Percentiles rank a stretch among this genome's conserved stretches.
Conservation (phyloP, 306 rosid species). For the Lithocarpus polystachyus region DNA sequence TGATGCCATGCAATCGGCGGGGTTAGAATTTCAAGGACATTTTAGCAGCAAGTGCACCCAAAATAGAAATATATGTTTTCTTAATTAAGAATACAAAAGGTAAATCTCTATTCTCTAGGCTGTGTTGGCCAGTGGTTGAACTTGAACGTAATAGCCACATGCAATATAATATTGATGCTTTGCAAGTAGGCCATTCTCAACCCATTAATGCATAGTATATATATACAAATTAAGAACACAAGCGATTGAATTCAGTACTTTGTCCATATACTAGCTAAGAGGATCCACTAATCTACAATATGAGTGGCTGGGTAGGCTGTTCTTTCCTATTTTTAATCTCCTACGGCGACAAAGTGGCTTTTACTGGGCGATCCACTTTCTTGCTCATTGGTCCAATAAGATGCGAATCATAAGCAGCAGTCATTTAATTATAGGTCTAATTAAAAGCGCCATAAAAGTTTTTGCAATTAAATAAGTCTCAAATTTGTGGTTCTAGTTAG, state of each 20-base stretch:
- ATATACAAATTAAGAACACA: background rate
- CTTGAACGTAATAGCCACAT: background rate
- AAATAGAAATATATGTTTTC: background rate
- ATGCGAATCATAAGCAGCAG: background rate
- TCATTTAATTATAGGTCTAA: background rate
- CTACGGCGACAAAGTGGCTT: background rate
- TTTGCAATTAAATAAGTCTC: background rate
- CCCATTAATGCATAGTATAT: background rate
- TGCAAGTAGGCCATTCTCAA: background rate
- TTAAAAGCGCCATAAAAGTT: background rate
- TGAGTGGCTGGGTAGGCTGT: background rate
- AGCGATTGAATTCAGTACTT: background rate
- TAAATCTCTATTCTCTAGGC: no score
- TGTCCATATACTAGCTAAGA: conserved; percentile 19
- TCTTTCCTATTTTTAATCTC: background rate
- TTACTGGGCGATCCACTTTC: conserved; percentile 1
- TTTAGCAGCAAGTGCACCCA: conserved; percentile 5
- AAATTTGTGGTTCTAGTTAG: fast-evolving
- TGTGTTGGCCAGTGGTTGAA: background rate
- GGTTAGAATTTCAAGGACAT: conserved; percentile 52
- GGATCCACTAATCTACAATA: background rate
- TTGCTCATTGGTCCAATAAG: background rate
- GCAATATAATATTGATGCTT: background rate
- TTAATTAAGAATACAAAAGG: background rate
- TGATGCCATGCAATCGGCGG: conserved; percentile 40